phyloP scores from a whole-genome alignment of 1,139 yeast species.

The Blastobotrys ciferrii region DNA sequence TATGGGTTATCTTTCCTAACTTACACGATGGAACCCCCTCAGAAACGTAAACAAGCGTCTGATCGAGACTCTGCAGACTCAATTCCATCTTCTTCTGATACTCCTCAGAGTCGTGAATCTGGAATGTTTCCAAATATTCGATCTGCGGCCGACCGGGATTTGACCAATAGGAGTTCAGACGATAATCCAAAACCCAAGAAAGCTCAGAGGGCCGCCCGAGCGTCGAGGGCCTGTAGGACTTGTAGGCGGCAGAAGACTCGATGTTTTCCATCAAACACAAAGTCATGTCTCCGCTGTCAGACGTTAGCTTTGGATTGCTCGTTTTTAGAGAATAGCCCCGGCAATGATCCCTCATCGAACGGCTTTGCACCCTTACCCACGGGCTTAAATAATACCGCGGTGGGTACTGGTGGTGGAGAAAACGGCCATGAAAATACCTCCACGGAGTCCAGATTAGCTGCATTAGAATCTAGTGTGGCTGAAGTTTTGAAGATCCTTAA shows the following conservation, averaged over 20 bases:
- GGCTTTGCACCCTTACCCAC: conserved; percentile 12
- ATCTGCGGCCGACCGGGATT: not conserved
- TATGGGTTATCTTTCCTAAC: not conserved
- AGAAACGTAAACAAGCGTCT: not conserved
- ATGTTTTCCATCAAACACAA: conserved; percentile 51
- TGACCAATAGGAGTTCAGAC: not conserved
- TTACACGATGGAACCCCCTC: not conserved
- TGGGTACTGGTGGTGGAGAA: conserved; percentile 27
- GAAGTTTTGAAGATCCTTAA: conserved; percentile 27
- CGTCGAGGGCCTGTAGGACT: conserved; percentile 55
- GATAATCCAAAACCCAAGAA: conserved; percentile 9
- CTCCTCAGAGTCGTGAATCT: not conserved
- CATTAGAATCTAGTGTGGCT: conserved; percentile 27
- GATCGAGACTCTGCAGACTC: not conserved
- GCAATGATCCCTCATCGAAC: conserved; percentile 14
- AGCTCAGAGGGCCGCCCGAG: conserved; percentile 34
- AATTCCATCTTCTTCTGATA: not conserved
- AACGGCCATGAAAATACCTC: conserved; percentile 21
- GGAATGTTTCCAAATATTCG: not conserved
- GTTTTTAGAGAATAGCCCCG: conserved; percentile 34
- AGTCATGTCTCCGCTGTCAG: conserved; percentile 55
- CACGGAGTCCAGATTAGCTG: conserved; percentile 22
- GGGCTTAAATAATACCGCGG: conserved; percentile 6
- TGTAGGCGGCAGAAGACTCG: conserved; percentile 65
- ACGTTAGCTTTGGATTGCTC: conserved; percentile 54